A percentile compares a stretch with the other conserved stretches of the same genome.
phyloP scores from a whole-genome alignment of 208 protist species.

The Wallacemonas rigidus region DNA sequence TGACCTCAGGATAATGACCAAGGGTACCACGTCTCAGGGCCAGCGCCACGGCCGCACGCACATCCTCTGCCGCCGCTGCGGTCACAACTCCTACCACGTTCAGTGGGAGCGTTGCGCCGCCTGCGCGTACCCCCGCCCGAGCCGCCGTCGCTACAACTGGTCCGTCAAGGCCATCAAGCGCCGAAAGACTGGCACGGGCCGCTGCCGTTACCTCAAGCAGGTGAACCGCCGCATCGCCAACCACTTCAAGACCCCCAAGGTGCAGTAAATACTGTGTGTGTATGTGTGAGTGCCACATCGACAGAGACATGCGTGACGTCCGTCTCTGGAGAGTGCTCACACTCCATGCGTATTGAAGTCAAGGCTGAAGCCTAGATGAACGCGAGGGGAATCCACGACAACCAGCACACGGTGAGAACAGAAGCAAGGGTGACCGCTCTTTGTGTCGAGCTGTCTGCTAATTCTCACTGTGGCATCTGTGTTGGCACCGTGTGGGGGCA shows the following conservation, averaged over 20 bases:
- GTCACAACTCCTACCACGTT: conserved; percentile 96
- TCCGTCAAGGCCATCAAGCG: conserved; percentile 97
- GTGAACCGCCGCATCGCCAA: conserved; percentile 94
- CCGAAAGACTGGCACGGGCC: conserved; percentile 96
- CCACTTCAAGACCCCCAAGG: conserved; percentile 89
- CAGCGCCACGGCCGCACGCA: conserved; percentile 91
- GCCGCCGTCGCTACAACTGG: conserved; percentile 98
- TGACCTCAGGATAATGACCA: conserved; percentile 50
- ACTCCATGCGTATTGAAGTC: no score
- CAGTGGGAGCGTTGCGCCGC: conserved; percentile 98
- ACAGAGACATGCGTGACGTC: no score
- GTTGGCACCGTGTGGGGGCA: no score
- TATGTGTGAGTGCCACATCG: no score
- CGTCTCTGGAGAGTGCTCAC: no score
- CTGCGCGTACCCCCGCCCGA: conserved; percentile 97
- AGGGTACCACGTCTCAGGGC: conserved; percentile 81
- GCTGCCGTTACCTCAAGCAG: conserved; percentile 94
- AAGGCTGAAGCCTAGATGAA: no score
- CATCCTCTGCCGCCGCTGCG: conserved; percentile 98
- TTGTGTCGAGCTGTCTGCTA: no score
- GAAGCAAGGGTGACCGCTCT: no score
- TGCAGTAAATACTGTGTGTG: conserved; percentile 17
- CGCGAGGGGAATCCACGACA: no score
- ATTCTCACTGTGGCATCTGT: no score
- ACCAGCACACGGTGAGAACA: no score